Conservation (phyloP, 257 asterid species). For the Nicotiana otophora region DNA sequence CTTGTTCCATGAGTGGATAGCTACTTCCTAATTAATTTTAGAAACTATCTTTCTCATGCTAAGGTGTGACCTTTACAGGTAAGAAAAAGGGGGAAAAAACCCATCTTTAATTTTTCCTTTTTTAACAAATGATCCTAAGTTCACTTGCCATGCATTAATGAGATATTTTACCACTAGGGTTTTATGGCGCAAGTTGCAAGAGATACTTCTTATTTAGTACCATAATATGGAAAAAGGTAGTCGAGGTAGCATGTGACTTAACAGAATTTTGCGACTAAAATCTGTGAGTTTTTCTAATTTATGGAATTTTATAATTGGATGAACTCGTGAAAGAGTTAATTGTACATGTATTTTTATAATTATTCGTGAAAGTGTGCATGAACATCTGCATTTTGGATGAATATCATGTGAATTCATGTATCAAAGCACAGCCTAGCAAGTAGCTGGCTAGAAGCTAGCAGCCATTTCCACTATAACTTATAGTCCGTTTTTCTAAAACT, state of each 20-base stretch:
- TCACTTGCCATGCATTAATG: conserved; percentile 30
- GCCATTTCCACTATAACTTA: neutral
- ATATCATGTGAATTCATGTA: conserved; percentile 16
- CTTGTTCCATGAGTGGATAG: neutral
- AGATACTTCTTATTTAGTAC: neutral
- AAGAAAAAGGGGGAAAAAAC: neutral
- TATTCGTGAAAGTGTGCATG: conserved; percentile 2
- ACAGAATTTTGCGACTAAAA: neutral
- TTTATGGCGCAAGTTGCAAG: conserved; percentile 27
- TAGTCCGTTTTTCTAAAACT: too few relatives aligned
- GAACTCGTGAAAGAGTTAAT: conserved; percentile 13
- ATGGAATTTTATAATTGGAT: neutral
- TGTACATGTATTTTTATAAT: neutral
- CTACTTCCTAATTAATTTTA: neutral
- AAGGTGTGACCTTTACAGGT: conserved; percentile 25
- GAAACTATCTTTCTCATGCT: conserved; percentile 13
- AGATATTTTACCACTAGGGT: conserved; percentile 15
- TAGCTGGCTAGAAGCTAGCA: neutral
- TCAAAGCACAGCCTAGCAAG: neutral
- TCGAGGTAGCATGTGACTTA: neutral
- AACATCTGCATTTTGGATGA: neutral
- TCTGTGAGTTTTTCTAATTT: neutral
- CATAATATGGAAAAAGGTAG: neutral
- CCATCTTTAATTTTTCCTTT: neutral
- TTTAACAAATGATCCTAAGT: conserved; percentile 13